Base-by-base conservation (phyloP, 495 filamentous ascomycete species). In the Penicillium silybi region DNA sequence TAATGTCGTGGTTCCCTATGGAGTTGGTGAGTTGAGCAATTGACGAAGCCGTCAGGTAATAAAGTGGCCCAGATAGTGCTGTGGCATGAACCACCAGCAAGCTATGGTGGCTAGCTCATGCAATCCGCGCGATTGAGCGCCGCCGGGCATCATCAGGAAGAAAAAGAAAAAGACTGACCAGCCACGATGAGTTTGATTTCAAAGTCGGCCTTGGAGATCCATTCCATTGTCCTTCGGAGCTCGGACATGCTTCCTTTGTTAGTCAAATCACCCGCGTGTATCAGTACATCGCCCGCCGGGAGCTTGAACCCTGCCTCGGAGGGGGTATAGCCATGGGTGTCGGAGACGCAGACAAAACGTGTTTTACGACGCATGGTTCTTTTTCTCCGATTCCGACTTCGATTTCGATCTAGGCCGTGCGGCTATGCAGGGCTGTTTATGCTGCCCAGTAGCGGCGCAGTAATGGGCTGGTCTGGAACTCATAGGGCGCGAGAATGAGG, bases 1-100 rank as follows among this genome's bases (percentile, higher is more conserved):
- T 87, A 43, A 91, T 74, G 57, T 93, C 89, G 61, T 93, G 89
- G 61, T 92, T 93, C 20, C 88, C 86, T 89, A 52, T 59, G 41
- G 15, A 23, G 6, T 13, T n/a, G 34, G 23, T 22, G 45, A 25
- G 44, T 46, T 17, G n/a, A 39, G n/a, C 37, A 39, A 19, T 19
- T 11, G 37, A 18, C 18, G 37, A 39, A 18, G 16, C 16, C 18
- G n/a, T 39, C n/a, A 19, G 18, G n/a, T n/a, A 8, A 8, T 9
- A 6, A 32, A 3, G 29, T 32, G 1, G 29, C 29, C 10, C 29
- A 10, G 13, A 10, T 39, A 17, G 16, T 19, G 37, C 37, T 19
- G 37, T 2, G 37, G 16, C 18, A 11, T 39, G 16, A 6, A 17
- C 37, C 16, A 32, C 7, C 13, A 39, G 37, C 37, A 39, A 6